Evolutionary conservation across 805 yeast species (phyloP).

Genomic region (Zygoascus flipseniorum): DNA sequence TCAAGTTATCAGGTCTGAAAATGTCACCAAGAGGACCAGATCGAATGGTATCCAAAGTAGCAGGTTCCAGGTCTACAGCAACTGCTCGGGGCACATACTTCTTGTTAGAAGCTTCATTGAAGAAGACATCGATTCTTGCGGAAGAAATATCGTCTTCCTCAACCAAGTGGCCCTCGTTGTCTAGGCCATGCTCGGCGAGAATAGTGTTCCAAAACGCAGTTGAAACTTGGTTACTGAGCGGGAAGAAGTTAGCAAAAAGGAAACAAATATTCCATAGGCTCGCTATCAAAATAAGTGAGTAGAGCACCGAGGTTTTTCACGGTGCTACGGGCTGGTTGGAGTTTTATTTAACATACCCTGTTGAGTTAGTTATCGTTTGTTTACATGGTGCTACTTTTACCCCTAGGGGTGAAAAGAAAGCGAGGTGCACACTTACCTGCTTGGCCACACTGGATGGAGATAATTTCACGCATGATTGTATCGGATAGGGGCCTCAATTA

Average conservation of each 20-base stretch:
- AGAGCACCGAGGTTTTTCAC: no score
- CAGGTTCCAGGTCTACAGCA: slow-evolving; percentile 90
- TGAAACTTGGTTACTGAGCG: slow-evolving; percentile 31
- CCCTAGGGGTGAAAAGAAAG: background rate
- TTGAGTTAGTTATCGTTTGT: background rate
- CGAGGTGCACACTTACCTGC: slow-evolving; percentile 27
- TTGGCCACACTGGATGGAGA: slow-evolving; percentile 37
- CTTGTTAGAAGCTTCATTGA: slow-evolving; percentile 68
- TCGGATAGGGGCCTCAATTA: background rate
- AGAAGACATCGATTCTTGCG: slow-evolving; percentile 59
- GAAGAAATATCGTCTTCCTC: slow-evolving; percentile 29
- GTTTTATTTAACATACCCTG: background rate
- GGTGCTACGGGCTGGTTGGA: no score
- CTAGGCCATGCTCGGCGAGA: slow-evolving; percentile 30
- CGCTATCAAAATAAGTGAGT: background rate
- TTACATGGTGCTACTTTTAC: background rate
- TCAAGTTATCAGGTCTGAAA: slow-evolving; percentile 87
- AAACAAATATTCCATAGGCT: background rate
- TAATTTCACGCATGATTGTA: slow-evolving; percentile 33
- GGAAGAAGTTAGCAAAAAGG: background rate
- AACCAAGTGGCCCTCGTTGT: slow-evolving; percentile 26
- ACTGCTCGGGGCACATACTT: slow-evolving; percentile 95
- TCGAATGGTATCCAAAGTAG: slow-evolving; percentile 81
- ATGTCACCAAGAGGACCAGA: slow-evolving; percentile 70
- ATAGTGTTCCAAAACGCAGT: slow-evolving; percentile 34